These are phyloP conservation scores for Fimicolochytrium jonesii DNA, from an alignment of 192 early-diverging fungal species.

Conservation along the genomic window DNA sequence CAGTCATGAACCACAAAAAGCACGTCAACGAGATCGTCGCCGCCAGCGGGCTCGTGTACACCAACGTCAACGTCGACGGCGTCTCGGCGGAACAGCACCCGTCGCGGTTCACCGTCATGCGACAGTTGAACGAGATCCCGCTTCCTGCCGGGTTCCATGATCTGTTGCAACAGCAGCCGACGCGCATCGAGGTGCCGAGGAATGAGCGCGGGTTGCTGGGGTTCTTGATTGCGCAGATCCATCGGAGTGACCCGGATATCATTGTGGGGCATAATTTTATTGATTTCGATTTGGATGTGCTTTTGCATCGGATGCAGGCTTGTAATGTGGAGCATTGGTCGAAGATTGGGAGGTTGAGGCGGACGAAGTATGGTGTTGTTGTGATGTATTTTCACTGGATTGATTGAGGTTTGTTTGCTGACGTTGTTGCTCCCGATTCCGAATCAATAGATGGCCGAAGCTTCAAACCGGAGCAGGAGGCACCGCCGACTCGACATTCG, in stretches of 20 bases:
- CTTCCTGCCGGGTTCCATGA: constrained; percentile 77
- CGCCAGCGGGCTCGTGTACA: constrained; percentile 69
- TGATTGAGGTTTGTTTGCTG: background rate
- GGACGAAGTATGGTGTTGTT: constrained; percentile 52
- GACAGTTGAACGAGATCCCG: constrained; percentile 67
- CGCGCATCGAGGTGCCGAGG: constrained; percentile 53
- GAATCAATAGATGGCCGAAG: constrained; percentile 67
- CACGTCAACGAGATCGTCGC: constrained; percentile 88
- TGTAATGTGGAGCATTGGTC: constrained; percentile 79
- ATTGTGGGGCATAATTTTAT: constrained; percentile 96
- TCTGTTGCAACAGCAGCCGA: constrained; percentile 38
- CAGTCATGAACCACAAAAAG: constrained; percentile 73
- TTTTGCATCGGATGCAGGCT: constrained; percentile 90
- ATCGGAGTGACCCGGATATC: constrained; percentile 83
- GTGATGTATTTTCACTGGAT: background rate
- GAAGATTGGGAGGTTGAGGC: constrained; percentile 76
- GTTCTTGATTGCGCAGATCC: constrained; percentile 69
- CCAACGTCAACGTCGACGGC: constrained; percentile 49
- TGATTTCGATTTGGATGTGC: constrained; percentile 89
- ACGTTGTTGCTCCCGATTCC: too few species aligned
- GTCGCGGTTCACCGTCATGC: constrained; percentile 64
- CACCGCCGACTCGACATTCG: constrained; percentile 68
- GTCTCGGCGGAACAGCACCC: constrained; percentile 22
- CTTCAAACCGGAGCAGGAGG: constrained; percentile 78
- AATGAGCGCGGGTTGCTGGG: constrained; percentile 80